Conservation (phyloP, 2,329 filamentous ascomycete species). For the Meredithiella fracta region DNA sequence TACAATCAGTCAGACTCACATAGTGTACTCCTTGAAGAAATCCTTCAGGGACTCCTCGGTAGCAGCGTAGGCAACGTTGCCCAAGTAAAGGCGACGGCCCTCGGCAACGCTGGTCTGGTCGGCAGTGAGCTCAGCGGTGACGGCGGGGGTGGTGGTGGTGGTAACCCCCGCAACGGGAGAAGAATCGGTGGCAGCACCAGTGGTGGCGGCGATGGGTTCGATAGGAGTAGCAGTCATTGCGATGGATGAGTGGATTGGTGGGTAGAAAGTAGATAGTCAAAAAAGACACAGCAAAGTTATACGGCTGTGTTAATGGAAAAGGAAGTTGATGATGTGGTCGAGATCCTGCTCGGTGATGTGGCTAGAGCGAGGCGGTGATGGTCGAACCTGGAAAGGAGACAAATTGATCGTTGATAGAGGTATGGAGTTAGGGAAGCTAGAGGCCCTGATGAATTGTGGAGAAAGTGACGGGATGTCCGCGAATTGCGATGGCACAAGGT, state of each 20-base stretch:
- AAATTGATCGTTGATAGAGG: constrained; percentile 13
- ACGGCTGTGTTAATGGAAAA: neutral
- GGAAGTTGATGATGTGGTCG: constrained; percentile 5
- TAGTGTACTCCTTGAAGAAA: constrained; percentile 98
- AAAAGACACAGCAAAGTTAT: constrained; percentile 38
- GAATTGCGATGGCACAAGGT: constrained; percentile 17
- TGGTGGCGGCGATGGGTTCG: constrained; percentile 12
- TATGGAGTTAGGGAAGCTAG: constrained; percentile 60
- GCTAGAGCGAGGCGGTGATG: constrained; percentile 14
- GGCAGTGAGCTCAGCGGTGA: constrained; percentile 61
- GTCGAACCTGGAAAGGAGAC: constrained; percentile 14
- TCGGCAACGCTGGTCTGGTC: constrained; percentile 85
- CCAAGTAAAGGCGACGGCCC: constrained; percentile 98
- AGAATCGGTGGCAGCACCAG: constrained; percentile 8
- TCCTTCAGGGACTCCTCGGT: constrained; percentile 99
- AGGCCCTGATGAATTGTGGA: constrained; percentile 58
- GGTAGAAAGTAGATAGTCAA: constrained; percentile 44
- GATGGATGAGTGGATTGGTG: constrained; percentile 26
- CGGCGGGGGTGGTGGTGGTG: constrained; percentile 45
- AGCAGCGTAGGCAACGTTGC: constrained; percentile 99
- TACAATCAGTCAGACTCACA: constrained; percentile 53
- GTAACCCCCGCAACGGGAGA: constrained; percentile 41
- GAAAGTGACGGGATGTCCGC: constrained; percentile 25
- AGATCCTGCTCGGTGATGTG: constrained; percentile 14
- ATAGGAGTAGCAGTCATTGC: constrained; percentile 61